Evolutionary conservation across 2,329 filamentous ascomycete genomes (phyloP), one percentile per base, ranked within the genome.

Genomic region (Juglanconis juglandina): DNA sequence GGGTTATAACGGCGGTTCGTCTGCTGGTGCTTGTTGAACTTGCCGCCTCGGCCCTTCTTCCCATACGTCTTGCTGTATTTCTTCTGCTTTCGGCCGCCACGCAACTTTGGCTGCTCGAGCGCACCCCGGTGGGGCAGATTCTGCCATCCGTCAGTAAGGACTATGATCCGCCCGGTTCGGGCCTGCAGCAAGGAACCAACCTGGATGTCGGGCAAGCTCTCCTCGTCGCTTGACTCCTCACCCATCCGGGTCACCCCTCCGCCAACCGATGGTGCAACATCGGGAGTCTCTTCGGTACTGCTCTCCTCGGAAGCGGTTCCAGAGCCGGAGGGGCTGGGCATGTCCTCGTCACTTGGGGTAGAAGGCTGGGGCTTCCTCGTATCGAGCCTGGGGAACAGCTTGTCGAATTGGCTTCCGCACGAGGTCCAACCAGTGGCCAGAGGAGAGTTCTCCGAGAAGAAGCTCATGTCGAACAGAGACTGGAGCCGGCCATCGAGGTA

Each of bases 391-490:
- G 86, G 84, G 55, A 86, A 86, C 1, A 78, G 70, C 64, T 82
- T 85, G 34, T 79, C 80, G 17, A 87, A 82, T 14, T 87, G 82
- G 3, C 53, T 37, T 4, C 58, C 50, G 2, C 90, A 75, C 2
- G 76, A 76, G 30, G 83, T 83, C 83, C 87, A 93, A 1, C 90
- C 91, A 3, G 85, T 87, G 0, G 90, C 88, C 10, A 96, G 78
- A 24, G 81, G 74, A 32, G 87, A 83, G 30, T 81, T 73, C 56
- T 82, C 82, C 30, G 76, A 72, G 63, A 88, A 86, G 68, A 90
- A 89, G 70, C 87, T 86, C 65, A 96, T 76, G 13, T 90, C 85
- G 70, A 98, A 98, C 14, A 97, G 76, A 60, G 86, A 87, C 69
- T 87, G 88, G 44, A 90, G 78, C 24, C 79, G 75, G 1, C 83